Base-by-base conservation (phyloP, 75 land plant species). In the Cupressus sempervirens region DNA sequence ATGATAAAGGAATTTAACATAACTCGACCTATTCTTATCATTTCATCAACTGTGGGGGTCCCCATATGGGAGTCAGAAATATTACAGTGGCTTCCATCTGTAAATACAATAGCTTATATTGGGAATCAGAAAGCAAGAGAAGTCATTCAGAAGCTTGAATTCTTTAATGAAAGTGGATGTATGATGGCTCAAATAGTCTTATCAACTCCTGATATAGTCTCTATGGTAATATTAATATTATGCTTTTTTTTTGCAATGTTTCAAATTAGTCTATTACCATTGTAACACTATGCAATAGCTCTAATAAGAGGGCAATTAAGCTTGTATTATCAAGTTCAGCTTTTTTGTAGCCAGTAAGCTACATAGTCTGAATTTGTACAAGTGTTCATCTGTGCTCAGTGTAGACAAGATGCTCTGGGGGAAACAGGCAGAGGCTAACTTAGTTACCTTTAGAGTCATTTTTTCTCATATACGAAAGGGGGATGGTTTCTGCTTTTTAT, bases 161-260 rank as follows among this genome's bases (percentile, higher is more conserved):
- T 96, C 80, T 93, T 86, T 62, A 86, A 88, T 46, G 88, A 88
- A 41, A 84, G 88, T 35, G 93, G 92, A 80, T 83, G 86, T 45
- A 32, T 93, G 50, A 87, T 88, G 86, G 88, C 89, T 85, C 86
- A 96, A 86, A 91, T 93, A 12, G 94, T 94, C 84, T 74, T 96
- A 16, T 77, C 97, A 30, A 84, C 92, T 32, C 85, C 84, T 43
- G 95, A 95, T 70, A 88, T 88, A 83, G 40, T 92, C 40, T 58
- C 87, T 80, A 85, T 86, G 93, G 97, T 95, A 89, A 77, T 77
- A 20, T 7, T 76, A 38, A 38, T 41, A 29, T 29, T 13, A 43
- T 43, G 0, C 46, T 43, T 77, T 43, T 14, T 41, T 43, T 10
- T 26, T 16, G 16, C 77, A 35, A 4, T 36, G 41, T 43, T 77